phyloP scores from a whole-genome alignment of 2,329 filamentous ascomycete genomes.

The Pseudocercospora cruenta region DNA sequence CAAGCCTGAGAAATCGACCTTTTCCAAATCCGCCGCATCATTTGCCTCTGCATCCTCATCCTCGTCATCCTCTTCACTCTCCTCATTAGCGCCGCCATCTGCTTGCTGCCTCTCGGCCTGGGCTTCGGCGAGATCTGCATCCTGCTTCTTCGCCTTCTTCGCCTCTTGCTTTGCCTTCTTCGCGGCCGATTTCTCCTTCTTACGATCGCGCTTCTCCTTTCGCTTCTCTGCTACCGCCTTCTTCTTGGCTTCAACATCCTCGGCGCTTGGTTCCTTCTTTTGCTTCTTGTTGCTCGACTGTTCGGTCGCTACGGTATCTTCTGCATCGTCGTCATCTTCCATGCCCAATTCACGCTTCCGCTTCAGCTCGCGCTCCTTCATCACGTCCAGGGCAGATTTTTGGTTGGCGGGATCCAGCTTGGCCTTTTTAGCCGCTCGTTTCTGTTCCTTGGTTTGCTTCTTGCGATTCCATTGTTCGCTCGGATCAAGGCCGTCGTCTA shows the following conservation, averaged over 20 bases:
- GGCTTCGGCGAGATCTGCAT: constrained; percentile 28
- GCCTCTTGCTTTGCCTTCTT: constrained; percentile 45
- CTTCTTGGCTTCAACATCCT: constrained; percentile 34
- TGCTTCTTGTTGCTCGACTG: constrained; percentile 49
- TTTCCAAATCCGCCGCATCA: constrained; percentile 32
- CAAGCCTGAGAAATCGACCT: constrained; percentile 39
- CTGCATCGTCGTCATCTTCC: constrained; percentile 39
- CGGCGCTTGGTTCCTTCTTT: constrained; percentile 41
- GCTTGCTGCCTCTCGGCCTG: constrained; percentile 36
- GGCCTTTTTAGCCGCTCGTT: constrained; percentile 76
- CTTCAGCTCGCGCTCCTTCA: constrained; percentile 82
- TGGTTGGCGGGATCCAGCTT: constrained; percentile 91
- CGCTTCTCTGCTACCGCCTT: constrained; percentile 48
- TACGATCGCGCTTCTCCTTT: constrained; percentile 48
- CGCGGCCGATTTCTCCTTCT: constrained; percentile 49
- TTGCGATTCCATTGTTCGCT: constrained; percentile 91
- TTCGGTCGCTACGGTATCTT: constrained; percentile 41
- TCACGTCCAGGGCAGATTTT: constrained; percentile 89
- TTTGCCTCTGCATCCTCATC: constrained; percentile 29
- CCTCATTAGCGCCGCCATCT: constrained; percentile 27
- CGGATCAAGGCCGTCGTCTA: constrained; percentile 68
- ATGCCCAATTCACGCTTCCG: constrained; percentile 71
- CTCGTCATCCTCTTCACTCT: constrained; percentile 30
- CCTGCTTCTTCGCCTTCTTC: constrained; percentile 41
- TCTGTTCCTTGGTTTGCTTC: constrained; percentile 93